phyloP scores from a whole-genome alignment of 371 early-diverging fungal genomes.

The Mucor mucedo region DNA sequence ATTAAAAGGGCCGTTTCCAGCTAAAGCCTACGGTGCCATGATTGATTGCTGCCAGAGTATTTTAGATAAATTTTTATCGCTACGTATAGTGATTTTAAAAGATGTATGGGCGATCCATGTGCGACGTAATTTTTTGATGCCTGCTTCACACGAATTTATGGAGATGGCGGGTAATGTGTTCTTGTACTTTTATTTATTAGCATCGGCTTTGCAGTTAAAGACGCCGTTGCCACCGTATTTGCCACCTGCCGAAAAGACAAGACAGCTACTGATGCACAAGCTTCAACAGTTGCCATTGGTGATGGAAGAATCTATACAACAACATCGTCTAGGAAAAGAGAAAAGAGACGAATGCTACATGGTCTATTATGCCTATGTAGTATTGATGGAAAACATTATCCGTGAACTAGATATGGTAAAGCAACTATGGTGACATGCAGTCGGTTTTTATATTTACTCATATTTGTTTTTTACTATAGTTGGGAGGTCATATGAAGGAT shows the following conservation, averaged over 20 bases:
- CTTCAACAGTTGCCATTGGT: conserved; percentile 50
- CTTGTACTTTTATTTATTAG: conserved; percentile 78
- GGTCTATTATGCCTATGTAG: conserved; percentile 80
- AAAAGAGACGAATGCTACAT: conserved; percentile 68
- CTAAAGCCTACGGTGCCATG: conserved; percentile 65
- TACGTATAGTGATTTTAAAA: conserved; percentile 69
- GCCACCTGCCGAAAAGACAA: conserved; percentile 69
- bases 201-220: conserved; percentile 79
- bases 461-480: conserved; percentile 21
- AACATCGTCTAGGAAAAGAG: conserved; percentile 34
- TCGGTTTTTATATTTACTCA: neutral
- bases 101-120: conserved; percentile 64
- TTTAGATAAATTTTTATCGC: conserved; percentile 72
- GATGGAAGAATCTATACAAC: neutral
- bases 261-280: conserved; percentile 49
- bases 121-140: conserved; percentile 56
- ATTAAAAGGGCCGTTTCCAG: conserved; percentile 83
- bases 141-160: conserved; percentile 61
- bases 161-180: conserved; percentile 76
- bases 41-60: conserved; percentile 73
- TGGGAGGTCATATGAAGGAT: conserved; percentile 46
- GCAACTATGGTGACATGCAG: neutral
- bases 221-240: conserved; percentile 82
- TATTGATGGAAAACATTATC: conserved; percentile 80
- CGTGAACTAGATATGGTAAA: conserved; percentile 66